These are phyloP conservation scores for Oenanthe sinensis DNA, from an alignment of 129 eudicot species.

Conservation along the genomic window DNA sequence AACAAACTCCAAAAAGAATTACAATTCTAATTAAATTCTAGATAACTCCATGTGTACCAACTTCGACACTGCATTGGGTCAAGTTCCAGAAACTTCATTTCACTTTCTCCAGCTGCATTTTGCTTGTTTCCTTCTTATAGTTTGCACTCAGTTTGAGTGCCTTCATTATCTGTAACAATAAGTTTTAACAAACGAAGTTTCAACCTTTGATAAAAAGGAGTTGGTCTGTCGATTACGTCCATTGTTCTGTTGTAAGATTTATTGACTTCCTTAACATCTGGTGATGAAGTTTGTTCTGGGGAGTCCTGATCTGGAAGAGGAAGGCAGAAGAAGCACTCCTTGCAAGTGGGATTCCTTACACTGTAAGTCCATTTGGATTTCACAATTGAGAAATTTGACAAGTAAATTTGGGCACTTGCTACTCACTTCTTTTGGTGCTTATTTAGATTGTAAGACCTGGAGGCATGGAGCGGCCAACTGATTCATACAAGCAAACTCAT, in stretches of 20 bases:
- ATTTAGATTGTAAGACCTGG: constrained; percentile 98
- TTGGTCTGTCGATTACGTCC: constrained; percentile 8
- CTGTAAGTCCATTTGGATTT: constrained; percentile 51
- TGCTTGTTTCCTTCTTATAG: neutral
- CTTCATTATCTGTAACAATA: neutral
- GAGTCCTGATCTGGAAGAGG: constrained; percentile 90
- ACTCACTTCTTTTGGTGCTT: constrained; percentile 3
- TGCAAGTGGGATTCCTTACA: constrained; percentile 93
- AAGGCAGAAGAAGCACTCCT: constrained; percentile 95
- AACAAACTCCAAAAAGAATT: neutral
- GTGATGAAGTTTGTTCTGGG: constrained; percentile 79
- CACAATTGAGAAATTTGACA: constrained; percentile 8
- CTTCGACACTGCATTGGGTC: neutral
- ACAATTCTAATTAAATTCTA: neutral
- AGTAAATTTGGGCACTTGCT: neutral
- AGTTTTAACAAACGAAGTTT: neutral
- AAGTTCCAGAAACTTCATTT: neutral
- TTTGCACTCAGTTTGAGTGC: neutral
- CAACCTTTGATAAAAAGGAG: constrained; percentile 6
- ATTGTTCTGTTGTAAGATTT: constrained; percentile 9
- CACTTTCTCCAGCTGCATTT: neutral
- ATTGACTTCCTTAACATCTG: constrained; percentile 13
- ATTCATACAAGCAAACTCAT: constrained; percentile 91
- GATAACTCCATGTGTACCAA: neutral
- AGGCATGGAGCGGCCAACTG: constrained; percentile 98